Base-by-base conservation (phyloP, 2,329 filamentous ascomycete genomes). In the Bisporella sp. region DNA sequence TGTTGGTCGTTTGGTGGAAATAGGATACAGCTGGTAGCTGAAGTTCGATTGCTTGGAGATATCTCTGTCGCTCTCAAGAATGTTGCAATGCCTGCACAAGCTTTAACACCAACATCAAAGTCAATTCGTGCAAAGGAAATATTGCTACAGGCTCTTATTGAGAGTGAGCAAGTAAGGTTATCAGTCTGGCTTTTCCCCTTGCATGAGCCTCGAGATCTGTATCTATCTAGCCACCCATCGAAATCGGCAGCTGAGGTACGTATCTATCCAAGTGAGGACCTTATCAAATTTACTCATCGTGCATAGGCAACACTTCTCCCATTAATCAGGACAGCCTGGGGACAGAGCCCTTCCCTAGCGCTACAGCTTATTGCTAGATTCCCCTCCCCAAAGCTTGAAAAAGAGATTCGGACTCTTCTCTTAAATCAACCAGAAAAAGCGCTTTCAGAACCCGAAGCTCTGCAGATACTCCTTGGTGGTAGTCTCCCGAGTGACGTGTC, bases 1-100 rank as follows among this genome's bases (percentile, higher is more conserved):
- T 81, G 83, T 58, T 99, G 93, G 92, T 95, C 93, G 0, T 97
- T 93, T 68, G 93, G 93, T 50, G 93, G 92, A 61, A 99, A 96
- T 64, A 80, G 88, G 45, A 72, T 99, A 12, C 93, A 99, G 65
- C 75, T 97, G 47, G 97, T 95, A 72, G 92, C 95, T 0, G 93
- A 99, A 69, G 81, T 89, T 33, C 85, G 86, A 57, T 73, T 96
- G 13, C 77, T 97, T 39, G 77, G 78, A 5, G 90, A 96, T 64
- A 83, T 96, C 35, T 73, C 84, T 45, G 66, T 70, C 8, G 79
- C 83, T 11, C 70, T 99, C 54, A 81, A 82, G 55, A 75, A 72
- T 3, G 77, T 90, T 8, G 73, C 79, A 1, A 73, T 73, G 52
- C 79, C 88, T 35, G 84, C 81, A 21, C 30, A 60, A 6, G 59